A percentile compares a stretch with the other conserved stretches of the same genome.
phyloP scores from a whole-genome alignment of 2,329 filamentous ascomycete genomes.

The Claviceps quebecensis region DNA sequence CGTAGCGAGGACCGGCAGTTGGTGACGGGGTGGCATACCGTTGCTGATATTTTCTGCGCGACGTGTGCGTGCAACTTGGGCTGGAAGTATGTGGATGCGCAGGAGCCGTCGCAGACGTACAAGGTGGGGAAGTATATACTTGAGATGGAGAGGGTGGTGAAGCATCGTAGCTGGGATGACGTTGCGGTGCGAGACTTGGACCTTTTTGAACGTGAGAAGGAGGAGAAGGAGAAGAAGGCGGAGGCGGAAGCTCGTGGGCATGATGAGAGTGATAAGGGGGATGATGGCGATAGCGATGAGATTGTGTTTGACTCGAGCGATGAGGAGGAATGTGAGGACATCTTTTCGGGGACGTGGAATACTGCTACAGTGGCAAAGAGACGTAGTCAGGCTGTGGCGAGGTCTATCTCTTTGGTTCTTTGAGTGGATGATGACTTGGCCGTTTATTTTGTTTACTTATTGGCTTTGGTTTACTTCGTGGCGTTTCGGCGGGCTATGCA shows the following conservation, averaged over 20 bases:
- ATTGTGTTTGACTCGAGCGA: conserved; percentile 49
- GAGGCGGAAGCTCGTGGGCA: neutral
- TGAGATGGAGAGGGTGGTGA: conserved; percentile 43
- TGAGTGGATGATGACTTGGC: neutral
- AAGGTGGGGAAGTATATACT: conserved; percentile 57
- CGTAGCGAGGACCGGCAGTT: conserved; percentile 41
- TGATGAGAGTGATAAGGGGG: neutral
- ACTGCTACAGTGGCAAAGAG: conserved; percentile 34
- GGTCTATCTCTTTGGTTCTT: conserved; percentile 2
- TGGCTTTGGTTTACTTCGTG: neutral
- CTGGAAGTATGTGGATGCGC: conserved; percentile 56
- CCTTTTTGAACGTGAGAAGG: neutral
- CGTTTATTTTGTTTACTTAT: neutral
- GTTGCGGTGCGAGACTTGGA: conserved; percentile 8
- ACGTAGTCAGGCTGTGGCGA: conserved; percentile 24
- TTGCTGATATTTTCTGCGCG: conserved; percentile 47
- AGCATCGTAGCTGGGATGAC: conserved; percentile 37
- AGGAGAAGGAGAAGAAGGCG: conserved; percentile 2
- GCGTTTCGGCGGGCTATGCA: too few species aligned
- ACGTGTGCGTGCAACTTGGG: conserved; percentile 44
- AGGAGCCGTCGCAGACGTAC: conserved; percentile 45
- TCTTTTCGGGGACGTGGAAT: conserved; percentile 50
- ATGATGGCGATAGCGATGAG: conserved; percentile 12
- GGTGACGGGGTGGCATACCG: conserved; percentile 48
- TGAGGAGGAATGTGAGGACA: conserved; percentile 52